Evolutionary conservation across 108 stramenopile genomes (phyloP).

Genomic region (Fistulifera pelliculosa): DNA sequence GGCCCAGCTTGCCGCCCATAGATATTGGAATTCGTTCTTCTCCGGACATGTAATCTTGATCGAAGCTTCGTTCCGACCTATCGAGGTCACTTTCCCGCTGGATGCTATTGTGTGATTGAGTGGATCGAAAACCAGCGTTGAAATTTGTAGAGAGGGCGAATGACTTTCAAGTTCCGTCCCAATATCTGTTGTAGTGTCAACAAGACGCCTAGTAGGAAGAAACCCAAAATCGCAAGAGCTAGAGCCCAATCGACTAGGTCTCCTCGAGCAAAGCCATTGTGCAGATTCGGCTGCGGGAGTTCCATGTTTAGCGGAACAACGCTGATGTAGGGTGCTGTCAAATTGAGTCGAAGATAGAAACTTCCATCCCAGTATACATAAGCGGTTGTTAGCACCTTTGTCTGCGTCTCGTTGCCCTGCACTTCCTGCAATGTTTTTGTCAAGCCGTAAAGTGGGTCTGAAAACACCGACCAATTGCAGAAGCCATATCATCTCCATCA

Average conservation of each 20-base stretch:
- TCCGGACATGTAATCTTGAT: conserved; percentile 8
- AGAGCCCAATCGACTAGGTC: conserved; percentile 40
- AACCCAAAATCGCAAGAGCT: conserved; percentile 21
- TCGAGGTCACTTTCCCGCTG: conserved; percentile 9
- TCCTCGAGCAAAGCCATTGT: conserved; percentile 4
- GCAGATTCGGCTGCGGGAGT: conserved; percentile 15
- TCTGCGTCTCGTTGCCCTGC: conserved; percentile 22
- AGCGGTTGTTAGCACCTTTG: conserved; percentile 16
- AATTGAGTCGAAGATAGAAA: conserved; percentile 53
- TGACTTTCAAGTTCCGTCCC: conserved; percentile 14
- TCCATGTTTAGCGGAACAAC: conserved; percentile 20
- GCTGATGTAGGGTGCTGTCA: conserved; percentile 56
- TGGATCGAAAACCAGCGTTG: conserved; percentile 51
- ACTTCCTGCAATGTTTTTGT: conserved; percentile 1
- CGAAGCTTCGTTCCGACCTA: neutral
- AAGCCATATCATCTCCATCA: conserved; percentile 56
- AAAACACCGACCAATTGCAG: conserved; percentile 42
- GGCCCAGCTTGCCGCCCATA: conserved; percentile 30
- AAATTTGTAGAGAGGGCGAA: conserved; percentile 16
- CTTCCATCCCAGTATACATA: conserved; percentile 71
- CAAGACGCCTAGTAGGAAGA: conserved; percentile 19
- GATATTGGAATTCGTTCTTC: conserved; percentile 36
- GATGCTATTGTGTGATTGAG: conserved; percentile 17
- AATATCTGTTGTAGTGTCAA: conserved; percentile 32
- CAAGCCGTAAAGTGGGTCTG: conserved; percentile 64